Base-by-base conservation (phyloP, 148 eudicot species). In the Amaranthus palmeri region DNA sequence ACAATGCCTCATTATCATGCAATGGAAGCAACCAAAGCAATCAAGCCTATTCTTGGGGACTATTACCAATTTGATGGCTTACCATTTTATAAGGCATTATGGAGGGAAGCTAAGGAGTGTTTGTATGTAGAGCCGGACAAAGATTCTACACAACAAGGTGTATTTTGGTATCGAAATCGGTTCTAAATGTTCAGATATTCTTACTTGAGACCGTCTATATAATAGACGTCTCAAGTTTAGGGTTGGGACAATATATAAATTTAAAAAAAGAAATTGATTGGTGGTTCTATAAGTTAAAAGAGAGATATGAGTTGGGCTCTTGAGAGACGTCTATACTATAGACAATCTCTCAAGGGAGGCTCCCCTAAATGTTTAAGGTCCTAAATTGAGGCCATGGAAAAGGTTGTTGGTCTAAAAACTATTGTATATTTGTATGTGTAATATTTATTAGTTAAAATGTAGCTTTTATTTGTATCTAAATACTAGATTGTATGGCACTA, bases 1-100 rank as follows among this genome's bases (percentile, higher is more conserved):
- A 84, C 81, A 5, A 86, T 86, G 84, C 90, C 90, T 5, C 90
- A 84, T 62, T 86, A 86, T 57, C 77, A 86, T 67, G 90, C 87
- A 6, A 71, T 76, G 90, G 90, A 86, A 75, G 90, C 90, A 57
- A 86, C 87, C 11, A 77, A 80, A 43, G 90, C 84, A 46, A 82
- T 86, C 6, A 86, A 74, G 78, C 90, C 90, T 4, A 50, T 86
- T 18, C 82, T 86, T 6, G 84, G 86, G 25, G 78, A 84, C 42
- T 86, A 86, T 61, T 84, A 86, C 70, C 90, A 69, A 61, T 82
- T 84, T 44, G 90, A 86, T 51, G 78, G 76, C 2, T 78, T 74
- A 3, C 87, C 86, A 4, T 80, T 84, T 54, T 78, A 58, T 67
- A 76, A 78, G 72, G 87, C 90, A 1, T 46, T 82, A 62, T 86